Evolutionary conservation across 1,284 basidiomycete species (phyloP), one percentile per base, ranked within the genome.

Genomic region (Cronartium quercuum): DNA sequence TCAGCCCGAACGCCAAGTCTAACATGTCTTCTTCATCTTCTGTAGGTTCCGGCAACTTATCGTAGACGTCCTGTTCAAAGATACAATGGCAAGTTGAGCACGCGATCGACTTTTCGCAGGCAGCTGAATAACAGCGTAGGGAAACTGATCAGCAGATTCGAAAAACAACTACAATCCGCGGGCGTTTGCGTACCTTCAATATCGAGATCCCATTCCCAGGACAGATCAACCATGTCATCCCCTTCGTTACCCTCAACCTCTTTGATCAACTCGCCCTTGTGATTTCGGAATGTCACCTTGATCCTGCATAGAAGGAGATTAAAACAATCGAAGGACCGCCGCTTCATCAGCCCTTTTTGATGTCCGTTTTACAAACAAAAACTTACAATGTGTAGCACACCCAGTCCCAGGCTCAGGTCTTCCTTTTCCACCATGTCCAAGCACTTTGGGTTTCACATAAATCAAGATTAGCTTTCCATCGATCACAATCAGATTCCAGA

Each of bases 21-120:
- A 98, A 86, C 94, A 98, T 98, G 80, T 95, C 92, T 81, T 94
- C 96, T 84, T 98, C 95, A 81, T 98, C 95, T 78, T 98, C 95
- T 76, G 91, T 90, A 0, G 95, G 93, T 80, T 97, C 94, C 1
- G 91, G 89, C 1, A 97, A 85, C 64, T 86, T 81, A 82, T 97
- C 92, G 81, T 92, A 98, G 76, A 89, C 85, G 78, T 92, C 88
- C 10, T 88, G 88, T 64, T 89, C 86, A 60, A 98, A 86, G 74
- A 98, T 92, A 76, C 98, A 89, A 82, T 98, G 95, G 82, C 96
- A 98, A 47, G 96, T 98, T 37, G 94, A 98, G 82, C 95, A 98
- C 24, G 95, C 96, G 70, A 97, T 88, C 0, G 92, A 96, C 63
- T 92, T 91, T 85, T 98, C 95, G 82, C 96, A 98, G 37, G 94